These are phyloP conservation scores for Pythium chondricola DNA, from an alignment of 352 stramenopile species.

Conservation along the genomic window DNA sequence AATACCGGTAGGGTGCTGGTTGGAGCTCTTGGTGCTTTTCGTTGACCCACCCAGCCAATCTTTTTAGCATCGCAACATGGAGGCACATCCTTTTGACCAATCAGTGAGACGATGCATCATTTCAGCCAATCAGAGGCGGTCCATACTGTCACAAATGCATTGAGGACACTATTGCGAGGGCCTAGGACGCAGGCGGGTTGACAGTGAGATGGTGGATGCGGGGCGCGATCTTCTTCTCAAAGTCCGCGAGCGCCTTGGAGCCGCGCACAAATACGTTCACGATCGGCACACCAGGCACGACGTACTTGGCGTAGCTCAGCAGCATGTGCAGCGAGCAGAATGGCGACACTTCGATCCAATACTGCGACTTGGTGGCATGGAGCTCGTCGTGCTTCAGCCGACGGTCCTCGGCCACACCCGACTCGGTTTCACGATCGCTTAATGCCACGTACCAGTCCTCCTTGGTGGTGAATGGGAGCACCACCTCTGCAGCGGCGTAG, in stretches of 20 bases:
- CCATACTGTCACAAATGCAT: no score
- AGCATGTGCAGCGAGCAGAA: constrained; percentile 76
- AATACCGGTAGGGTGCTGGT: no score
- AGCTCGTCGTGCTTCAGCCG: constrained; percentile 61
- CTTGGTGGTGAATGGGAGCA: constrained; percentile 46
- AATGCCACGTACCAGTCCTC: constrained; percentile 80
- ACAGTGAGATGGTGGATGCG: constrained; percentile 44
- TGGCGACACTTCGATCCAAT: constrained; percentile 71
- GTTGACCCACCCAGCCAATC: constrained; percentile 18
- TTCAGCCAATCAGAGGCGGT: constrained; percentile 17
- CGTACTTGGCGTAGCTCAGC: constrained; percentile 66
- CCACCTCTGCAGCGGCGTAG: constrained; percentile 67
- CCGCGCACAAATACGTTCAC: constrained; percentile 78
- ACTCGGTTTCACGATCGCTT: constrained; percentile 65
- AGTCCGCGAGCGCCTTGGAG: constrained; percentile 53
- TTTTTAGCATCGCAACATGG: constrained; percentile 4
- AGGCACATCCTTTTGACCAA: constrained; percentile 13
- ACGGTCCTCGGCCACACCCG: constrained; percentile 52
- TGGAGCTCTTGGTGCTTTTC: not conserved
- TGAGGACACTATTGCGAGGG: no score
- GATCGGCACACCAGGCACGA: constrained; percentile 79
- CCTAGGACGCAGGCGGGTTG: no score
- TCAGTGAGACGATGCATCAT: not conserved
- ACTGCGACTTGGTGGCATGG: constrained; percentile 70
- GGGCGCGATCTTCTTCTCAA: constrained; percentile 56